These are phyloP conservation scores for Corynascus novoguineensis DNA, from an alignment of 495 filamentous ascomycete genomes.

Conservation along the genomic window DNA sequence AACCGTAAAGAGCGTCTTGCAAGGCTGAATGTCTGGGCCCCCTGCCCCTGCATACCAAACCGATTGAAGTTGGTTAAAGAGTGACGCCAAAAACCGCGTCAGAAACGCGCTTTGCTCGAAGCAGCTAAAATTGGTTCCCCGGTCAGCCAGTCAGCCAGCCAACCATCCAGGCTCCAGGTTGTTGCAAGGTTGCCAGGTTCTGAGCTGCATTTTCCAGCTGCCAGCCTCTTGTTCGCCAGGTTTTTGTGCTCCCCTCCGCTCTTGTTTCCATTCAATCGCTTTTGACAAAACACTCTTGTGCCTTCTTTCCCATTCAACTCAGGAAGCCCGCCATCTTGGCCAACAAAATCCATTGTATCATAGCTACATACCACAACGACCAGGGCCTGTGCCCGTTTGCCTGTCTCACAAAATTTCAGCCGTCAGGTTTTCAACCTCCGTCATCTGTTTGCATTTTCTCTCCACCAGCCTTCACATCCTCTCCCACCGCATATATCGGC, in stretches of 20 bases:
- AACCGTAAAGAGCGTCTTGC: too few species aligned
- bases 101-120: constrained; percentile 14
- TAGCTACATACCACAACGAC: neutral
- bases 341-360: too few species aligned
- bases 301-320: neutral
- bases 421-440: neutral
- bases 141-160: constrained; percentile 15
- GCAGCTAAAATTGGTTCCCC: constrained; percentile 9
- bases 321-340: too few species aligned
- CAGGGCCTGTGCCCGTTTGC: constrained; percentile 2
- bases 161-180: constrained; percentile 8
- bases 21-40: neutral
- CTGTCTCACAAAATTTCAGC: neutral
- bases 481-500: neutral
- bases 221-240: neutral
- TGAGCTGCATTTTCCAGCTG: constrained; percentile 4
- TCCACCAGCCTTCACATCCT: neutral
- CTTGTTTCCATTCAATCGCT: neutral
- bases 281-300: neutral
- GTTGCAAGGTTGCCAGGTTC: neutral
- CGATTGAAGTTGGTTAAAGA: too few species aligned
- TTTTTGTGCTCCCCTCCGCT: constrained; percentile 1
- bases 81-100: constrained; percentile 28
- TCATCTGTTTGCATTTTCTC: neutral
- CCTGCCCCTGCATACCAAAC: constrained; percentile 9